Base-by-base conservation (phyloP, 768 basidiomycete species). In the Mycena filopes region DNA sequence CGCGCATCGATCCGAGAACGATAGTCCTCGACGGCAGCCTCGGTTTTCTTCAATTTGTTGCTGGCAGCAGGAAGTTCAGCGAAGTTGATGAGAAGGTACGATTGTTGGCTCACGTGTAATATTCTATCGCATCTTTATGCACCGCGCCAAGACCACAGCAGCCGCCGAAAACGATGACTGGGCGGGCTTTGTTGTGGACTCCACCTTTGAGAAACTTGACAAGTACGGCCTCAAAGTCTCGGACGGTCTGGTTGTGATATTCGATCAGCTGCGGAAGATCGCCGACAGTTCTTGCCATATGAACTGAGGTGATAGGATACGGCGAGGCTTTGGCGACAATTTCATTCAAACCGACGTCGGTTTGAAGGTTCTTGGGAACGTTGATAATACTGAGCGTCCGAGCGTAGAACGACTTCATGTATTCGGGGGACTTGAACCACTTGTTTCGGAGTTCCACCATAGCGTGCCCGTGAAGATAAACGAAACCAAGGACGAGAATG, bases 391-490 rank as follows among this genome's bases (percentile, higher is more conserved):
- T 86, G 48, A 96, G 82, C 0, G 93, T 94, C 26, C 95, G 85
- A 0, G 93, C 91, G 71, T 95, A 91, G 77, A 95, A 93, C 8
- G 87, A 87, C 53, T 86, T 81, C 53, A 87, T 82, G 76, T 94
- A 95, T 71, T 90, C 88, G 38, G 87, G 83, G 1, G 88, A 90
- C 56, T 84, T 84, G 79, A 93, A 95, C 89, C 91, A 96, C 42
- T 83, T 77, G 57, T 83, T 80, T 16, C 94, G 87, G 1, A 96
- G 83, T 21, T 79, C 77, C 38, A 94, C 81, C 80, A 95, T 90
- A n/a, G 76, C 76, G 41, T 77, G 79, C 88, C 89, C 91, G 73
- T 93, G 85, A 46, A 79, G 71, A 77, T 85, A 89, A 42, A 89
- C 79, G 70, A 89, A 85, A 56, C 71, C 82, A 74, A 90, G 82